phyloP scores from a whole-genome alignment of 2,329 filamentous ascomycete genomes.

The Xylaria sp. region DNA sequence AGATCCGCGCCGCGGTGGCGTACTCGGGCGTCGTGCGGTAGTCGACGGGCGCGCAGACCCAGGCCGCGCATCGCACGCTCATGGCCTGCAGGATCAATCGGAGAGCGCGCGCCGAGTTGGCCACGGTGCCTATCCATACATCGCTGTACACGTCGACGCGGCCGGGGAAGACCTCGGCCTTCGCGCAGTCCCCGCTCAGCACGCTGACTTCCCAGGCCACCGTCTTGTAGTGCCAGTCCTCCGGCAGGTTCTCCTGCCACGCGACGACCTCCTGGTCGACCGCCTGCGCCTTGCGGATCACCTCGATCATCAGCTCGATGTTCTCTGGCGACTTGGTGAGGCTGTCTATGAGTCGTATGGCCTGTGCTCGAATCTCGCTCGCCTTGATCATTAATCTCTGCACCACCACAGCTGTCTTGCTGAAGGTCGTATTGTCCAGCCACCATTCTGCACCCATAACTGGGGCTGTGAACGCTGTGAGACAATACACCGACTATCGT shows the following conservation, averaged over 20 bases:
- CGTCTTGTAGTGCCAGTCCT: conserved; percentile 61
- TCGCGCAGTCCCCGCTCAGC: conserved; percentile 61
- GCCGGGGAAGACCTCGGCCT: conserved; percentile 68
- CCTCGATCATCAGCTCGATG: conserved; percentile 59
- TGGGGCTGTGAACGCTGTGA: conserved; percentile 63
- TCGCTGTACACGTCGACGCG: conserved; percentile 69
- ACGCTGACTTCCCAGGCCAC: conserved; percentile 67
- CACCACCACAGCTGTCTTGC: conserved; percentile 58
- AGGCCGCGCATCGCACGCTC: conserved; percentile 68
- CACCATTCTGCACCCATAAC: conserved; percentile 68
- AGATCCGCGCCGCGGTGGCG: conserved; percentile 62
- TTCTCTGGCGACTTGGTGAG: conserved; percentile 60
- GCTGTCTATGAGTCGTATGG: conserved; percentile 60
- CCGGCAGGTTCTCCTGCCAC: conserved; percentile 63
- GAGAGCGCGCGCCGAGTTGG: conserved; percentile 65
- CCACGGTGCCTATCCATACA: conserved; percentile 66
- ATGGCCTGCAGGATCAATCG: conserved; percentile 65
- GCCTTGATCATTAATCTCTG: conserved; percentile 64
- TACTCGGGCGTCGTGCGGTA: conserved; percentile 72
- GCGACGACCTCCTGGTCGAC: conserved; percentile 62
- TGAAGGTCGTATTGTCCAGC: conserved; percentile 63
- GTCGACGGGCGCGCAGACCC: conserved; percentile 68
- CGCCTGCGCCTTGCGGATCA: conserved; percentile 62
- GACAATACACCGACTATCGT: conserved; percentile 62
- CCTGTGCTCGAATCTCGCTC: conserved; percentile 65